Evolutionary conservation across 768 basidiomycete genomes (phyloP).

Genomic region (Stropharia rugosoannulata): DNA sequence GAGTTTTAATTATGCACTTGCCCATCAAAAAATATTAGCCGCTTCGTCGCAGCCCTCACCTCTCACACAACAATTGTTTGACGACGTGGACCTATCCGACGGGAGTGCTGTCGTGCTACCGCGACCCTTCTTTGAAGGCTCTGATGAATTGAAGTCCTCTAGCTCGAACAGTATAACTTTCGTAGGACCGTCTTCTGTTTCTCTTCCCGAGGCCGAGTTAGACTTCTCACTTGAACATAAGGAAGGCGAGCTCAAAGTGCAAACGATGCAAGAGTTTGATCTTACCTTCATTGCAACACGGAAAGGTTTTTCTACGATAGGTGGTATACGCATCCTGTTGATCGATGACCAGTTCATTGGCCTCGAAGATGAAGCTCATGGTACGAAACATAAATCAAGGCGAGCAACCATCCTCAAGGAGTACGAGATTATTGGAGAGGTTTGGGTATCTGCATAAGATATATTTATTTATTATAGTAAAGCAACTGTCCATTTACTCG

Average conservation of each 20-base stretch:
- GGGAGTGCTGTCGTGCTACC: slow-evolving; percentile 29
- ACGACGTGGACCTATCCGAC: slow-evolving; percentile 16
- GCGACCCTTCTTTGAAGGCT: slow-evolving; percentile 43
- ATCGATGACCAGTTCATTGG: slow-evolving; percentile 51
- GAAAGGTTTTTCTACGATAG: slow-evolving; percentile 61
- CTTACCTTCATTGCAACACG: slow-evolving; percentile 58
- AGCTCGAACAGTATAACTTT: slow-evolving; percentile 36
- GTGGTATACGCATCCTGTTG: slow-evolving; percentile 71
- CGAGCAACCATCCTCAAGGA: slow-evolving; percentile 60
- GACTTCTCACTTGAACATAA: slow-evolving; percentile 12
- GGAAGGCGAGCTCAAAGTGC: slow-evolving; percentile 26
- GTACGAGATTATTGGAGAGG: slow-evolving; percentile 69
- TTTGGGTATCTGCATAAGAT: slow-evolving; percentile 49
- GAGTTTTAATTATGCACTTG: slow-evolving; percentile 50
- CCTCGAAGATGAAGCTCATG: slow-evolving; percentile 19
- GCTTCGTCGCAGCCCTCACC: slow-evolving; percentile 34
- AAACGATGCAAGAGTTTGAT: slow-evolving; percentile 57
- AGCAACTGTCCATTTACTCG: not conserved
- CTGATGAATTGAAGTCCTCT: slow-evolving; percentile 31
- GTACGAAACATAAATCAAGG: slow-evolving; percentile 21
- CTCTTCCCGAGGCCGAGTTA: slow-evolving; percentile 44
- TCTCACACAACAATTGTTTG: slow-evolving; percentile 19
- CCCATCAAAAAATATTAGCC: slow-evolving; percentile 48
- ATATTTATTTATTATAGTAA: not conserved
- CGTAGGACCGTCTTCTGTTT: slow-evolving; percentile 51